Percentiles rank a stretch among this genome's conserved stretches.
Evolutionary conservation across 2,329 filamentous ascomycete species (phyloP).

Genomic region (Sordariomycetes sp.): DNA sequence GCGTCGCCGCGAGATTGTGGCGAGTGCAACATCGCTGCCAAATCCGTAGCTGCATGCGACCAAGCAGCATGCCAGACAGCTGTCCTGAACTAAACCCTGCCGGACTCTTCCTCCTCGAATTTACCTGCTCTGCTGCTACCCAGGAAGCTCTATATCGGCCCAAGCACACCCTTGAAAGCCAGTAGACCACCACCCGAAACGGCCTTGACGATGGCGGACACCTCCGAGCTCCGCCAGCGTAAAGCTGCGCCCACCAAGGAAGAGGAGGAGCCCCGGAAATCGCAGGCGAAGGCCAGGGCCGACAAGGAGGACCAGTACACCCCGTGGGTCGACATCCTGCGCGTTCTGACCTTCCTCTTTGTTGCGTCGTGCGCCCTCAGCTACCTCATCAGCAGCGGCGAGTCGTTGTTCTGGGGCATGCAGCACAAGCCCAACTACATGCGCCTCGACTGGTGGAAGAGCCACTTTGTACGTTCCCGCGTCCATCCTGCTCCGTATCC

Average conservation of each 20-base stretch:
- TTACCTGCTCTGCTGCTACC: neutral
- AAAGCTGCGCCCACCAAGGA: slow-evolving; percentile 16
- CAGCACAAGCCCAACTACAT: slow-evolving; percentile 53
- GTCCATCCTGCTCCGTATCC: neutral
- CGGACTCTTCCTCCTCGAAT: neutral
- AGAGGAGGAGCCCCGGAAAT: slow-evolving; percentile 5
- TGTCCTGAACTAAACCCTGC: neutral
- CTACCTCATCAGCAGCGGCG: slow-evolving; percentile 64
- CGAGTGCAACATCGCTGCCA: neutral
- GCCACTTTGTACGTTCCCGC: slow-evolving; percentile 43
- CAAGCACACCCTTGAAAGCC: neutral
- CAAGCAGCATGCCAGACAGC: neutral
- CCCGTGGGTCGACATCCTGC: slow-evolving; percentile 54
- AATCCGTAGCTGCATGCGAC: neutral
- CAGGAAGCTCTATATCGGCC: neutral
- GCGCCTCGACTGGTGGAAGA: slow-evolving; percentile 44
- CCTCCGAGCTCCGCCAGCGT: slow-evolving; percentile 29
- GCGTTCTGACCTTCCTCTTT: slow-evolving; percentile 56
- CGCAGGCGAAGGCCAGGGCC: slow-evolving; percentile 10
- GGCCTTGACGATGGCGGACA: slow-evolving; percentile 1
- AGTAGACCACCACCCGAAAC: neutral
- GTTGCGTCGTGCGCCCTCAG: slow-evolving; percentile 59
- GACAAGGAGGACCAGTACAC: slow-evolving; percentile 55
- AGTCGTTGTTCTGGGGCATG: slow-evolving; percentile 58
- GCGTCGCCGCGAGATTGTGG: neutral